Base-by-base conservation (phyloP, 2,329 filamentous ascomycete genomes). In the Pseudocercospora fijiensis region DNA sequence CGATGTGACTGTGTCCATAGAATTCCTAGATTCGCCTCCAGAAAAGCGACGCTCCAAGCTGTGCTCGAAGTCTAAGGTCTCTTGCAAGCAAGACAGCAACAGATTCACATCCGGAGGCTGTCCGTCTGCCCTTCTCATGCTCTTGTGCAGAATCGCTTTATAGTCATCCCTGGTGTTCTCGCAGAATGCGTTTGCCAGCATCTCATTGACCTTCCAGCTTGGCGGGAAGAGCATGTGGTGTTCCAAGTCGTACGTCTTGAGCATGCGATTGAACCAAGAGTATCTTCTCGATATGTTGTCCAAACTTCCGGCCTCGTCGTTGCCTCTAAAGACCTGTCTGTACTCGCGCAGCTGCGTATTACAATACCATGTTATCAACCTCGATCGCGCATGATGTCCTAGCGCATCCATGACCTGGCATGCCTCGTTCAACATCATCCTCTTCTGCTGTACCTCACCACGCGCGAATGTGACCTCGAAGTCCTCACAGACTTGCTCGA, bases 401-500 rank as follows among this genome's bases (percentile, higher is more conserved):
- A 99, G 82, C 11, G 95, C 92, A 80, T 99, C 95, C 85, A 97
- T 94, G 41, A 99, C 94, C 67, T 91, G 82, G 76, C 95, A 98
- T 0, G 91, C 92, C 78, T 99, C 95, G 37, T 89, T 83, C 61
- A 99, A 83, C 75, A 89, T 88, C 13, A 83, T 85, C 69, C 86
- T 87, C 69, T 88, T 88, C 62, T 86, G 81, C 2, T 83, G 82
- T 13, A 96, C 87, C 77, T 98, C 94, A 22, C 87, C 88, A 77
- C 94, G 96, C 20, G 93, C 89, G 78, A 98, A 99, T 0, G 91
- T 90, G 63, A 97, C 85, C 81, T 99, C 95, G 75, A 99, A 99
- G 78, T 99, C 95, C 78, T 98, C 95, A 76, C 95, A 99, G n/a
- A 99, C 90, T 78, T 99, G 95, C 80, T 99, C 95, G 62, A 97